Base-by-base conservation (phyloP, 2,329 filamentous ascomycete species). In the Aspergillus spinulosporus region DNA sequence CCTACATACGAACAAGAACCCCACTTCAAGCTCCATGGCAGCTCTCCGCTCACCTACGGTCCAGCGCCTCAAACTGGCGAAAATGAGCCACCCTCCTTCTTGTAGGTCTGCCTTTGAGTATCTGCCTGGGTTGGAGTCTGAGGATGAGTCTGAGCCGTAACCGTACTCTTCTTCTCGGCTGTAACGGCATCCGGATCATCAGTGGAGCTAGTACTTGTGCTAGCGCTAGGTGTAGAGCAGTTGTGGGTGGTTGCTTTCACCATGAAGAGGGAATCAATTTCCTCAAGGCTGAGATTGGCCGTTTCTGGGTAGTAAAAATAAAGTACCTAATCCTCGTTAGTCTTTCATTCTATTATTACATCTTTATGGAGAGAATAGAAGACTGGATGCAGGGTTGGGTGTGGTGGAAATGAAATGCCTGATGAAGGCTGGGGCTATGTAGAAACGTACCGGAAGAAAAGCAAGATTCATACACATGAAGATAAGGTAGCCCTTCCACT, bases 251-350 rank as follows among this genome's bases (percentile, higher is more conserved):
- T 47, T 28, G 46, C 52, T 15, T 64, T 57, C 5, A 59, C 55
- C 11, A 64, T 64, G 52, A 77, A 79, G 3, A 78, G 63, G 59
- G 70, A 72, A 58, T 80, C 77, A 47, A 78, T 74, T 48, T 78
- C 75, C 57, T 79, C 76, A 3, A 79, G 68, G 3, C 69, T 73
- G 8, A 77, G 67, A 49, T 75, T 76, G 12, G 71, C 68, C 0
- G 76, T 79, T 56, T 79, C 77, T 6, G 76, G 76, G 48, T 75
- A 77, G 62, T 68, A 75, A 64, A 80, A 80, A 66, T 77, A 82
- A 28, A 82, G 71, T 2, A 67, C 60, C 66, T 69, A 29, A 9
- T 15, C 1, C 9, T 37, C 14, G n/a, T 14, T 31, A 31, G 26
- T 47, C 11, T 28, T 28, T 28, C 26, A 28, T 28, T 34, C 12